phyloP scores from a whole-genome alignment of 1,139 yeast genomes.

The Yamadazyma dendronema region DNA sequence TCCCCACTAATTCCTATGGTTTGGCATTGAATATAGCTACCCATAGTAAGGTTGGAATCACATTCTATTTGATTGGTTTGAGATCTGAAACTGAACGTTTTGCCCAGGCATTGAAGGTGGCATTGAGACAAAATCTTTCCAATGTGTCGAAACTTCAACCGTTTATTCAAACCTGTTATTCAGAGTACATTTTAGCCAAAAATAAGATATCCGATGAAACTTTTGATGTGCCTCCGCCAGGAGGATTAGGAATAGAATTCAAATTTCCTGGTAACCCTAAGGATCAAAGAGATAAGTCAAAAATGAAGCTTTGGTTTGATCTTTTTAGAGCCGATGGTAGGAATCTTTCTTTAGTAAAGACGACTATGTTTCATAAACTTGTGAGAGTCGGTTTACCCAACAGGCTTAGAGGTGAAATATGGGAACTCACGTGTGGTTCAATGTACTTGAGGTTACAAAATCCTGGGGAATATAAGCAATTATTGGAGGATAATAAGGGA shows the following conservation, averaged over 20 bases:
- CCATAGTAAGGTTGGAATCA: conserved; percentile 61
- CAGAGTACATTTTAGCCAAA: conserved; percentile 75
- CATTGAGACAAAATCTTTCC: conserved; percentile 62
- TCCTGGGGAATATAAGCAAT: conserved; percentile 54
- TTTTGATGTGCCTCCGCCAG: conserved; percentile 60
- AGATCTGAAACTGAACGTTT: conserved; percentile 79
- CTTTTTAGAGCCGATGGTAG: conserved; percentile 81
- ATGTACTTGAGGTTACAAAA: conserved; percentile 69
- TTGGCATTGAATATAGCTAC: conserved; percentile 75
- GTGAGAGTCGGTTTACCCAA: conserved; percentile 92
- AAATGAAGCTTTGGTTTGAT: conserved; percentile 92
- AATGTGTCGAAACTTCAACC: conserved; percentile 62
- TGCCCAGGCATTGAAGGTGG: conserved; percentile 62
- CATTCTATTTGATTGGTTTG: conserved; percentile 75
- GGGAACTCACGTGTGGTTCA: conserved; percentile 93
- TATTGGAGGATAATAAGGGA: conserved; percentile 60
- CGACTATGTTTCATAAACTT: conserved; percentile 76
- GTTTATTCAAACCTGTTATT: conserved; percentile 73
- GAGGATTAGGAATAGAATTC: conserved; percentile 80
- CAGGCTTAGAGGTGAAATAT: conserved; percentile 86
- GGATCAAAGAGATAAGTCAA: conserved; percentile 75
- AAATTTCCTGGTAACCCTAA: conserved; percentile 89
- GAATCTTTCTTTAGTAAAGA: conserved; percentile 71
- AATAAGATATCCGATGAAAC: conserved; percentile 49
- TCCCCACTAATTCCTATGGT: conserved; percentile 74